Conservation (phyloP, 2,329 filamentous ascomycete genomes). For the Colletotrichum sp. region DNA sequence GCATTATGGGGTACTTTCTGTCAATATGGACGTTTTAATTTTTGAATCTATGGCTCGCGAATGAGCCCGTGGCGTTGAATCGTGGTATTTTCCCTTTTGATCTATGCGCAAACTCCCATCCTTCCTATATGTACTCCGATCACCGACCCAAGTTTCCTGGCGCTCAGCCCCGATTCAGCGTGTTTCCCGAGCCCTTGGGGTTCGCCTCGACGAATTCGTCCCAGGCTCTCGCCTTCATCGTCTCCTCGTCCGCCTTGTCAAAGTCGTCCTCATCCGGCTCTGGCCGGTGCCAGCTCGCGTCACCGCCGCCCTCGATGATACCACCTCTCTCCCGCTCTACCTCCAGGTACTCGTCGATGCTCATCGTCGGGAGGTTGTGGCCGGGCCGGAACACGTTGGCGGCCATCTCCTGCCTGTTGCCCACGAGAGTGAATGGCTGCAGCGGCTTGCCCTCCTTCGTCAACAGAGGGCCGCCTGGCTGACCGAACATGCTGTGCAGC, state of each 20-base stretch:
- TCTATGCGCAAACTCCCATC: background rate
- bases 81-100: background rate
- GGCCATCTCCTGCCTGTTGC: conserved; percentile 75
- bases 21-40: background rate
- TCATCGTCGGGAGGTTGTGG: conserved; percentile 96
- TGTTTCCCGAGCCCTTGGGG: conserved; percentile 82
- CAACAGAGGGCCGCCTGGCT: conserved; percentile 70
- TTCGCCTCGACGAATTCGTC: conserved; percentile 94
- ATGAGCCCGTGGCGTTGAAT: background rate
- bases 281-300: conserved; percentile 68
- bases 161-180: conserved; percentile 75
- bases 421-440: conserved; percentile 86
- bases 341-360: conserved; percentile 95
- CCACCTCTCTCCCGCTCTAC: conserved; percentile 85
- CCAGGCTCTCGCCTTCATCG: conserved; percentile 92
- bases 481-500: conserved; percentile 50
- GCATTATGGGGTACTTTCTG: background rate
- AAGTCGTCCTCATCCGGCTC: conserved; percentile 89
- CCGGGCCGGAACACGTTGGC: conserved; percentile 86
- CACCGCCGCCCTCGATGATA: conserved; percentile 89
- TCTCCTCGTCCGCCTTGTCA: conserved; percentile 87
- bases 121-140: conserved; percentile 1
- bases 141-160: background rate
- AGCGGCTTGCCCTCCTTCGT: conserved; percentile 82
- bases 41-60: background rate